Base-by-base conservation (phyloP, 2,329 filamentous ascomycete genomes). In the Sclerotinia minor region DNA sequence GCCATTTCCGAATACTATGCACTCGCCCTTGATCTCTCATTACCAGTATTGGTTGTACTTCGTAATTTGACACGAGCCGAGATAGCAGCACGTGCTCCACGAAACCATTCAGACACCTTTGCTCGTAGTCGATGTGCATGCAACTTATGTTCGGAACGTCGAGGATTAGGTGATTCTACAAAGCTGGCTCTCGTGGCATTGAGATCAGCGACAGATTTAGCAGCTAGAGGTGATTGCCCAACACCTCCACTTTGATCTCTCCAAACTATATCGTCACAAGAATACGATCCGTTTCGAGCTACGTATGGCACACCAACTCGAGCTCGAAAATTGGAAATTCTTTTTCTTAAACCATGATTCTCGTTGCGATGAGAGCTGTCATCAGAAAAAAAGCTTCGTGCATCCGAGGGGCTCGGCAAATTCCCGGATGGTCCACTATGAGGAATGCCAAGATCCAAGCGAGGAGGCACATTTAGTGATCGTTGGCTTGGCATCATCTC, bases 351-450 rank as follows among this genome's bases (percentile, higher is more conserved):
- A 61, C 70, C 74, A 32, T 70, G 67, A 29, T 63, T 57, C 9
- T 59, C 70, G 24, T 73, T 64, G 21, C 64, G 58, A 58, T 72
- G 74, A 5, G 78, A 79, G 70, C 79, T 80, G 60, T 79, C 75
- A 68, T 79, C 77, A 2, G 78, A 79, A 61, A 79, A 79, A 58
- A 78, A 78, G 65, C 78, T 79, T 58, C 69, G 73, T 32, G 72
- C 75, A 68, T 76, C 77, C 11, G 69, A 52, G 15, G 71, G 67
- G 52, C 70, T 72, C 35, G 72, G 47, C 54, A 71, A 70, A 58
- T 70, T 69, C n/a, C 61, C 41, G 52, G 70, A 61, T 64, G 67
- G 50, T 44, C 65, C 69, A 54, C 63, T 59, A 32, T 47, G 64
- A 45, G 59, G 55, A 24, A 32, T 45, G 59, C 50, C 29, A 59